Percentiles rank a stretch among this genome's conserved stretches.
These are phyloP conservation scores for Erythrophleum ivorense DNA, from an alignment of 331 rosid genomes.

Conservation along the genomic window DNA sequence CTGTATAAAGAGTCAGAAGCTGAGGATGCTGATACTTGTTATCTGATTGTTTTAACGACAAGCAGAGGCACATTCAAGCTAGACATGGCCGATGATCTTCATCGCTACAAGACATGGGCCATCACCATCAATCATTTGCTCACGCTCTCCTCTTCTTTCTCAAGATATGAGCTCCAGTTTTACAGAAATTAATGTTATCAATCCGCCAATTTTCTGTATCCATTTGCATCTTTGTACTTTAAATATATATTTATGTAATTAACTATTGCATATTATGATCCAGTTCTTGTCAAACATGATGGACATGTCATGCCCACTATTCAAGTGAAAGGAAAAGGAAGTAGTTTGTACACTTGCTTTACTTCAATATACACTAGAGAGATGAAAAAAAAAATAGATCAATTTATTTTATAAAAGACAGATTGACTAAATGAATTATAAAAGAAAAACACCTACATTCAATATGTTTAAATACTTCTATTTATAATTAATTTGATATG, in stretches of 20 bases:
- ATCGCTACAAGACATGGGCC: constrained; percentile 80
- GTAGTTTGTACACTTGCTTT: not conserved
- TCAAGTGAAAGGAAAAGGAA: not conserved
- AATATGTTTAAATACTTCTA: too few species aligned
- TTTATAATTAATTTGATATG: too few species aligned
- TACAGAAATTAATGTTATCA: constrained; percentile 41
- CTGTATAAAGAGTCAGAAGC: constrained; percentile 72
- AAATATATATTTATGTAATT: constrained; percentile 26
- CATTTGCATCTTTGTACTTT: constrained; percentile 27
- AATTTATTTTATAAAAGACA: too few species aligned
- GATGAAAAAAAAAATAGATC: too few species aligned
- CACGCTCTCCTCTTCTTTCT: constrained; percentile 63
- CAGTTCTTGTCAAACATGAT: too few species aligned
- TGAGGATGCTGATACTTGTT: constrained; percentile 64
- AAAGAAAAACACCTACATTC: too few species aligned
- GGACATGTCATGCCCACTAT: not conserved
- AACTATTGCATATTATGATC: not conserved
- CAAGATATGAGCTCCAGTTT: constrained; percentile 65
- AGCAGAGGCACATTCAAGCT: constrained; percentile 81
- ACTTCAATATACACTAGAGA: not conserved
- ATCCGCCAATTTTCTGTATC: constrained; percentile 10
- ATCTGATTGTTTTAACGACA: constrained; percentile 73
- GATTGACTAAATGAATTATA: too few species aligned
- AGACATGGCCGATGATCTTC: constrained; percentile 79
- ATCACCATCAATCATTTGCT: constrained; percentile 79